Conservation (phyloP, 345 rosid genomes). For the Alliaria petiolata region DNA sequence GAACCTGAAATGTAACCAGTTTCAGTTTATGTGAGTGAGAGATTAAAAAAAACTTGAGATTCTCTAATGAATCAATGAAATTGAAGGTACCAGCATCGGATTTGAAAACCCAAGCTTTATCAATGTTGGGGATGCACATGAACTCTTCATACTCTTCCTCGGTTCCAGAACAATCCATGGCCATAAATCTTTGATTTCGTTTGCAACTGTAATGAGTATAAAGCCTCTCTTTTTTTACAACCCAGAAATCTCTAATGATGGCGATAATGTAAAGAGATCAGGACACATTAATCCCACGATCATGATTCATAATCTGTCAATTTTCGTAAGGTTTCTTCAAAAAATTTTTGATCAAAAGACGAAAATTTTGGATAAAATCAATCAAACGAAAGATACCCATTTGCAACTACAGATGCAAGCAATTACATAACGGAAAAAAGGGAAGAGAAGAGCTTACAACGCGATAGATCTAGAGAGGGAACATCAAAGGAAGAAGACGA, state of each 20-base stretch:
- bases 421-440: too few relatives aligned
- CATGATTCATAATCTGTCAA: not conserved
- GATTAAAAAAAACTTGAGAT: not conserved
- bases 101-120: slow-evolving; percentile 62
- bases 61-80: not conserved
- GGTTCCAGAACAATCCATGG: slow-evolving; percentile 36
- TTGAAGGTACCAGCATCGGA: slow-evolving; percentile 35
- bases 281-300: not conserved
- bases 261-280: too few relatives aligned
- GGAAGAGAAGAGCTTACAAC: not conserved
- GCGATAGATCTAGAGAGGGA: not conserved
- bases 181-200: slow-evolving; percentile 5
- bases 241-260: too few relatives aligned
- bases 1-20: slow-evolving; percentile 24
- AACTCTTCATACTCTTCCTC: slow-evolving; percentile 46
- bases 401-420: too few relatives aligned
- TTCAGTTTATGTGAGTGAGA: not conserved
- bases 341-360: not conserved
- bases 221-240: not conserved
- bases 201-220: slow-evolving; percentile 20
- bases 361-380: not conserved
- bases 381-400: too few relatives aligned
- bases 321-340: not conserved
- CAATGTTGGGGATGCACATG: slow-evolving; percentile 43
- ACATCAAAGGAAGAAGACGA: not conserved